Conservation (phyloP, 176 grass and related monocot genomes). For the Triticum urartu region DNA sequence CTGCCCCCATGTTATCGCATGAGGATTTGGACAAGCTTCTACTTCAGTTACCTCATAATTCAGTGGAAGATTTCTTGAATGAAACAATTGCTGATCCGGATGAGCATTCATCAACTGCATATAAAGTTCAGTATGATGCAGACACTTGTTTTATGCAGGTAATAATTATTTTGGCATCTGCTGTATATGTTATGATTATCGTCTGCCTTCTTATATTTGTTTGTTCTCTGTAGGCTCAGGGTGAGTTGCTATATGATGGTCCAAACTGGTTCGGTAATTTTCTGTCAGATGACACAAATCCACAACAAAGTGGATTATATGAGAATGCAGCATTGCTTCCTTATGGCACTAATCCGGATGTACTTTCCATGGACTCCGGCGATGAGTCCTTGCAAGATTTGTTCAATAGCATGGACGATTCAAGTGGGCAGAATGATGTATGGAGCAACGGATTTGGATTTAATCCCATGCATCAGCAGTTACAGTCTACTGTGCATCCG, state of each 20-base stretch:
- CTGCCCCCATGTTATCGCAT: slow-evolving; percentile 4
- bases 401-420: slow-evolving; percentile 63
- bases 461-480: slow-evolving; percentile 23
- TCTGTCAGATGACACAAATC: slow-evolving; percentile 17
- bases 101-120: slow-evolving; percentile 43
- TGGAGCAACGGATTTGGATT: slow-evolving; percentile 34
- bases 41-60: slow-evolving; percentile 17
- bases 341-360: slow-evolving; percentile 58
- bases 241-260: slow-evolving; percentile 19
- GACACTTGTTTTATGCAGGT: slow-evolving; percentile 34
- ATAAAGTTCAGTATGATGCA: slow-evolving; percentile 49
- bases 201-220: neutral
- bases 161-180: neutral
- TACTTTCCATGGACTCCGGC: slow-evolving; percentile 54
- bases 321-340: slow-evolving; percentile 55
- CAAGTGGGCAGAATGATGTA: slow-evolving; percentile 26
- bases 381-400: slow-evolving; percentile 71
- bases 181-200: neutral
- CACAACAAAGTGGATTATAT: slow-evolving; percentile 41
- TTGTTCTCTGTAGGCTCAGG: slow-evolving; percentile 26
- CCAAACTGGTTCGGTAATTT: slow-evolving; percentile 17
- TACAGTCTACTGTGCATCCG: slow-evolving; percentile 7
- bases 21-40: slow-evolving; percentile 9
- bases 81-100: slow-evolving; percentile 41
- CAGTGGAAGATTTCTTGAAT: slow-evolving; percentile 44